These are phyloP conservation scores for Microdochium bolleyi DNA, from an alignment of 2,329 filamentous ascomycete species.

Conservation along the genomic window DNA sequence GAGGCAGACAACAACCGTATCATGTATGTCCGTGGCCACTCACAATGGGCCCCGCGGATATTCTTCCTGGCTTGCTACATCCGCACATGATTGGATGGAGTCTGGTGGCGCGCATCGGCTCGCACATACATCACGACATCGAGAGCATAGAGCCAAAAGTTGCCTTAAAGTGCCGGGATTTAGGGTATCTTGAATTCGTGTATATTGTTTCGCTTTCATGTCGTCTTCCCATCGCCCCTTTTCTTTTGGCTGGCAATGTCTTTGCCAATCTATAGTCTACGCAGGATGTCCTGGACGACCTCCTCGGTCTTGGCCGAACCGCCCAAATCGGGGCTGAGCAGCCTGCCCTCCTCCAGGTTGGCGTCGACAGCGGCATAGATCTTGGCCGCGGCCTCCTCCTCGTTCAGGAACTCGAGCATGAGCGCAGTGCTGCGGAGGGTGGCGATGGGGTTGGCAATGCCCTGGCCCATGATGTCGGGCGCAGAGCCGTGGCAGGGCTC, in stretches of 20 bases:
- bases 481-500: conserved; percentile 97
- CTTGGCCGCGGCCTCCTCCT: conserved; percentile 76
- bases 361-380: conserved; percentile 91
- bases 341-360: conserved; percentile 74
- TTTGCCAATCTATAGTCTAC: conserved; percentile 52
- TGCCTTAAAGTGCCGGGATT: too few relatives aligned
- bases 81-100: too few relatives aligned
- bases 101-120: too few relatives aligned
- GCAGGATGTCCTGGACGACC: conserved; percentile 81
- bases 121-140: too few relatives aligned
- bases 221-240: background rate
- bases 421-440: conserved; percentile 84
- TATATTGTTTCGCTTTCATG: background rate
- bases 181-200: too few relatives aligned
- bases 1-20: too few relatives aligned
- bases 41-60: too few relatives aligned
- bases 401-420: conserved; percentile 93
- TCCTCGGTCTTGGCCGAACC: conserved; percentile 79
- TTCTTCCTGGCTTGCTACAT: too few relatives aligned
- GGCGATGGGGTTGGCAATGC: conserved; percentile 93
- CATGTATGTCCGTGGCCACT: too few relatives aligned
- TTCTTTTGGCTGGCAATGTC: background rate
- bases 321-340: conserved; percentile 84
- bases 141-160: too few relatives aligned
- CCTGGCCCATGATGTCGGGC: conserved; percentile 87